Evolutionary conservation across 352 stramenopile genomes (phyloP), one percentile per base, ranked within the genome.

Genomic region (Pythium phragmitis): DNA sequence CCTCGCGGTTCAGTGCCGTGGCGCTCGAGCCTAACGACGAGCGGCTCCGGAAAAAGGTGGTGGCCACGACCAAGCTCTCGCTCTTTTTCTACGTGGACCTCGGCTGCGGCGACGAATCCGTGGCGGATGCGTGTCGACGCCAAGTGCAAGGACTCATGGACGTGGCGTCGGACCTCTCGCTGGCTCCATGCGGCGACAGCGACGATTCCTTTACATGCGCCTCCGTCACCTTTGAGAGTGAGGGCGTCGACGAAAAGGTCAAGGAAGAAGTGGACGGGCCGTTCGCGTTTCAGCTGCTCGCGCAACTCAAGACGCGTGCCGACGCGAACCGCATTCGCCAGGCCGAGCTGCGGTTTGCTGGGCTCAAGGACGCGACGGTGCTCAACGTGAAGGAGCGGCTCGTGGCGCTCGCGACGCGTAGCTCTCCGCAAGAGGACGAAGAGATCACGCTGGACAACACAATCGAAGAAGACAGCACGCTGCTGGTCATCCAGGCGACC

Each of bases 71-170:
- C 57, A 85, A 84, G 54, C 41, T 89, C 11, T 92, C 86, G 45
- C 71, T 94, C 8, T 92, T 89, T 47, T 92, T 91, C 66, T 94
- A 92, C 46, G 63, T 92, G 7, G 86, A 94, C 37, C 48, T 92
- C 33, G 69, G 77, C 23, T 94, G 86, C 50, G 82, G 69, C 43
- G 86, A 94, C 57, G 86, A 94, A 55, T 76, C 63, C 45, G 55
- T 88, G 50, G 59, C 60, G 2, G 62, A 86, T 45, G 23, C 56
- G 14, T 94, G 86, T 57, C 79, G 82, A n/a, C 39, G 77, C 0
- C 73, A 68, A 42, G 57, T 91, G 13, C 69, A 82, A 52, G 76
- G 82, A 36, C 65, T 85, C 13, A 46, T 91, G 16, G 74, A 88
- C 28, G 77, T 88, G 3, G 52, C 71, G 7, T 47, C 46, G 3